phyloP scores from a whole-genome alignment of 2,329 filamentous ascomycete species.

The Trichoderma simmonsii region DNA sequence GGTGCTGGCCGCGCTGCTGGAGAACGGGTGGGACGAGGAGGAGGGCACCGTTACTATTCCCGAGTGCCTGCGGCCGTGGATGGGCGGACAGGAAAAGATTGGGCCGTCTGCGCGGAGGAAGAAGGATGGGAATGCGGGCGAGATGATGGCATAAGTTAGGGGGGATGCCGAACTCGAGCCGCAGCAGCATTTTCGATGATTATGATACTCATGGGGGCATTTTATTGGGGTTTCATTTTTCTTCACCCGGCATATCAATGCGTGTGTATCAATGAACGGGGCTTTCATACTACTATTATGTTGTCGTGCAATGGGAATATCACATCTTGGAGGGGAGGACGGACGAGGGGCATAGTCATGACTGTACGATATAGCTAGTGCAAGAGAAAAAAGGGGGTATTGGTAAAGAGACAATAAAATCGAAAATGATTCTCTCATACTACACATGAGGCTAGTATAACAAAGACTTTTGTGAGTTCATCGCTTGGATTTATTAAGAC shows the following conservation, averaged over 20 bases:
- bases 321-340: neutral
- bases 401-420: neutral
- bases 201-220: neutral
- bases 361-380: neutral
- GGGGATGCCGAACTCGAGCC: neutral
- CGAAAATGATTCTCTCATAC: neutral
- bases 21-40: conserved; percentile 82
- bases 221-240: neutral
- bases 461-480: neutral
- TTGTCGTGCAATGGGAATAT: neutral
- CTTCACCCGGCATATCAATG: neutral
- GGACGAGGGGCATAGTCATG: neutral
- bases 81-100: conserved; percentile 72
- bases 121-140: conserved; percentile 21
- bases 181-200: neutral
- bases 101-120: conserved; percentile 32
- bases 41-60: conserved; percentile 69
- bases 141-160: neutral
- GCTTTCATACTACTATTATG: neutral
- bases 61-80: conserved; percentile 75
- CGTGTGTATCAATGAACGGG: neutral
- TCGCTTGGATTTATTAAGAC: no score
- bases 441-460: neutral
- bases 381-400: neutral
- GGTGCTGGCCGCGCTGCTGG: conserved; percentile 82